Evolutionary conservation across 495 filamentous ascomycete genomes (phyloP).

Genomic region (Talaromyces borbonicus): DNA sequence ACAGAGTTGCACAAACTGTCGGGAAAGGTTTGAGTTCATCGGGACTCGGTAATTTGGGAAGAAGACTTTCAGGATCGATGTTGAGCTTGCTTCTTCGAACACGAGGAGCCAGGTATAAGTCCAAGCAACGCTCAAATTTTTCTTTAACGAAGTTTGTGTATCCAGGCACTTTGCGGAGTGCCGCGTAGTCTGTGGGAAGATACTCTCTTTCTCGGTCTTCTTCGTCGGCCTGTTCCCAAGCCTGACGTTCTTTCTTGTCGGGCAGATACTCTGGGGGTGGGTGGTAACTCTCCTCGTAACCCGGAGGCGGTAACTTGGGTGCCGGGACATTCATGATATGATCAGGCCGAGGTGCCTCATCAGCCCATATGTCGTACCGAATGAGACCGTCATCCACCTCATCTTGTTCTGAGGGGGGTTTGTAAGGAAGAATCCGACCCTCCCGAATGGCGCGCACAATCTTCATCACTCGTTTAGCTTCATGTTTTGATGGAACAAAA

Average conservation of each 20-base stretch:
- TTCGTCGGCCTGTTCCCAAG: conserved; percentile 81
- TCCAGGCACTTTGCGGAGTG: conserved; percentile 85
- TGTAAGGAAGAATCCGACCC: conserved; percentile 87
- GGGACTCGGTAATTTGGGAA: conserved; percentile 91
- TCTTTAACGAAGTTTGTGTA: conserved; percentile 88
- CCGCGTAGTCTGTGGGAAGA: conserved; percentile 67
- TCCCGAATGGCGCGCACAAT: conserved; percentile 91
- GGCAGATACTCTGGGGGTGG: conserved; percentile 94
- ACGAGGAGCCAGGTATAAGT: conserved; percentile 88
- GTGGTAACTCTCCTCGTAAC: conserved; percentile 92
- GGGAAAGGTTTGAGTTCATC: conserved; percentile 92
- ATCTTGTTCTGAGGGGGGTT: conserved; percentile 64
- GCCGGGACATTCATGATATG: conserved; percentile 95
- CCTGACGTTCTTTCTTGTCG: conserved; percentile 68
- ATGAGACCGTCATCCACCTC: conserved; percentile 59
- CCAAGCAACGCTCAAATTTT: conserved; percentile 88
- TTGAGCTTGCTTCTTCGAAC: conserved; percentile 89
- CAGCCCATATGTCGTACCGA: conserved; percentile 89
- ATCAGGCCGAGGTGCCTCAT: conserved; percentile 72
- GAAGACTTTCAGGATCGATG: conserved; percentile 86
- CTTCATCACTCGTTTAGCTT: conserved; percentile 96
- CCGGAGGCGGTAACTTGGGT: conserved; percentile 86
- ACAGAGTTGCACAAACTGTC: conserved; percentile 72
- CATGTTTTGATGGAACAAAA: conserved; percentile 96
- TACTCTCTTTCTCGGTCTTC: conserved; percentile 89